Evolutionary conservation across 2,329 filamentous ascomycete species (phyloP), one percentile per base, ranked within the genome.

Genomic region (Chrysoporthe austroafricana): DNA sequence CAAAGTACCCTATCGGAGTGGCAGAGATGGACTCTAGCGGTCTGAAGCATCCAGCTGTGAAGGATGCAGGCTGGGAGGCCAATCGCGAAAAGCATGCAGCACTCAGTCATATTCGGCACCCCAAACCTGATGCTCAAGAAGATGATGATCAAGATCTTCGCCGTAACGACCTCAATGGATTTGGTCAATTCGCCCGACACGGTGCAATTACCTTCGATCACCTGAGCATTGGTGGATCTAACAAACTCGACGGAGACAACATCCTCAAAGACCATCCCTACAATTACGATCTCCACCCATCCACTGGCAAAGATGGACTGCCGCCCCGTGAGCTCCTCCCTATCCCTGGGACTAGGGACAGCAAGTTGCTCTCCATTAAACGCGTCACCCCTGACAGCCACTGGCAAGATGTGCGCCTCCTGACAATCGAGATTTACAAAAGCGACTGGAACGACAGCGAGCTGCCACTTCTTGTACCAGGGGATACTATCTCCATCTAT

Each of bases 401-500:
- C 79, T 97, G 93, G 90, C 96, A 99, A 81, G 96, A 99, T 80
- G 95, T 98, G 57, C 91, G 96, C 0, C 87, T 92, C 63, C 79
- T 97, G n/a, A 85, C 83, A 1, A 82, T 98, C 16, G 83, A 81
- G 9, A 73, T 88, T 76, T 13, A 43, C 4, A 48, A 54, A 34
- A n/a, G 36, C 66, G n/a, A 70, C 11, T 62, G 62, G 65, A 65
- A 70, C 6, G 64, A 70, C 21, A 32, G 73, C 2, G 70, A 72
- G 1, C 63, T 77, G 74, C 58, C 71, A 74, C 2, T 77, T 80
- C 76, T 81, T 77, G 58, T 90, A 0, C 94, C 96, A 0, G 94
- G 95, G 6, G 92, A 97, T 73, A 90, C 92, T 34, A 81, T 97
- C 7, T 89, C 90, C 6, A 86, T 99, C 21, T 94, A 91, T 69